phyloP scores from a whole-genome alignment of 169 alveolate genomes.

The Cryptosporidium sp. region DNA sequence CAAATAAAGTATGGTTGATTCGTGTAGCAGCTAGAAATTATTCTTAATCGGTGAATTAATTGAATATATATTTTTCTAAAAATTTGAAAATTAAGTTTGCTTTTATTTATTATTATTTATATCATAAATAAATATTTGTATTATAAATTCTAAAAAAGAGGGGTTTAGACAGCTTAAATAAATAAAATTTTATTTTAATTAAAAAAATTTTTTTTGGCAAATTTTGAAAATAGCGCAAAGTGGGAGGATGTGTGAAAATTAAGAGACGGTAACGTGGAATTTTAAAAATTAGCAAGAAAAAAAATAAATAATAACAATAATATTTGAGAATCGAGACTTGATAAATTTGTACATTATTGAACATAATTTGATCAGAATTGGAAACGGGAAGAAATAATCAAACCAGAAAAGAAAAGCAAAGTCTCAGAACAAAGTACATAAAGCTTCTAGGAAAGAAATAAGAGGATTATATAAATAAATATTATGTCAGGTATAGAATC shows the following conservation, averaged over 20 bases:
- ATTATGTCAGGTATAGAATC: neutral
- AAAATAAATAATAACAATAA: neutral
- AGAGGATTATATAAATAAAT: no score
- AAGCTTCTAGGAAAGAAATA: neutral
- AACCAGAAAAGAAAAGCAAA: neutral
- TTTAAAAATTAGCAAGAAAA: neutral
- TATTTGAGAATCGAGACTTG: neutral
- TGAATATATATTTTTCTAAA: no score
- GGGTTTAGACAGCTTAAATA: neutral
- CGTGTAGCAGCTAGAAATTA: no score
- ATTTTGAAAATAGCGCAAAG: constrained; percentile 17
- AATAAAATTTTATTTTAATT: no score
- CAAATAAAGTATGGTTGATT: neutral
- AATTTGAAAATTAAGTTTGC: no score
- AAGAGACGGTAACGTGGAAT: constrained; percentile 61
- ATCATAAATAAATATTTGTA: no score
- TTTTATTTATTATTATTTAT: no score
- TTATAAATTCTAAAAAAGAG: no score
- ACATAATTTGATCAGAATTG: neutral
- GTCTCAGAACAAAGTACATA: neutral
- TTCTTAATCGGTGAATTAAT: neutral
- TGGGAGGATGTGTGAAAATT: constrained; percentile 51
- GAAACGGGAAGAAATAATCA: no score
- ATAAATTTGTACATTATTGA: no score
- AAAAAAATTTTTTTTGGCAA: neutral